Conservation (phyloP, 495 filamentous ascomycete genomes). For the Penicillium ochrochloron region DNA sequence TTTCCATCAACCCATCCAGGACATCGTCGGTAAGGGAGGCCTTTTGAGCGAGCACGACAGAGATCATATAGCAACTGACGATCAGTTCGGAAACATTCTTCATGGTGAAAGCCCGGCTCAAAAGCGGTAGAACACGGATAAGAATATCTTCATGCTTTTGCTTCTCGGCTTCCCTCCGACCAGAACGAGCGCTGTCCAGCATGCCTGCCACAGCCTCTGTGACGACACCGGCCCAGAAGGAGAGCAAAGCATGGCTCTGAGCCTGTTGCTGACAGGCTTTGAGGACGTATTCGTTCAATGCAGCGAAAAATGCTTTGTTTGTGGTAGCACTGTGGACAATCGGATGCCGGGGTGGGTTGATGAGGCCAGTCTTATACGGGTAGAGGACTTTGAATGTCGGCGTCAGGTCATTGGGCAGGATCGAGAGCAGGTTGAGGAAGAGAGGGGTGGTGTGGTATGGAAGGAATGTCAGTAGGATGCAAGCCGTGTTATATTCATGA, state of each 20-base stretch:
- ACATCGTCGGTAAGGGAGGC: conserved; percentile 73
- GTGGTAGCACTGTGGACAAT: conserved; percentile 80
- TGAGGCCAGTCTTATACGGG: conserved; percentile 77
- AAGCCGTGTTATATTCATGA: conserved; percentile 85
- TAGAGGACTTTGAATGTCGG: conserved; percentile 80
- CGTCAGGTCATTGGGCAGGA: conserved; percentile 73
- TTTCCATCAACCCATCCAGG: conserved; percentile 82
- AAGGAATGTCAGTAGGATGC: conserved; percentile 83
- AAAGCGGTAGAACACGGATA: conserved; percentile 70
- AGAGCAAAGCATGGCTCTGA: conserved; percentile 73
- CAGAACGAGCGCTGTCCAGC: conserved; percentile 74
- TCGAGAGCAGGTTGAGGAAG: conserved; percentile 80
- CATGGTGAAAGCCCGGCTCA: conserved; percentile 76
- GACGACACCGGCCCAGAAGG: conserved; percentile 85
- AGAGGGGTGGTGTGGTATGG: conserved; percentile 85
- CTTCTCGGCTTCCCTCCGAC: conserved; percentile 66
- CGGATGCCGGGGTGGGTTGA: conserved; percentile 74
- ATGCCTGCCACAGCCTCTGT: conserved; percentile 81
- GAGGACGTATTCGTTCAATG: conserved; percentile 75
- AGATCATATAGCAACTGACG: conserved; percentile 87
- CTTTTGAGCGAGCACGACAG: conserved; percentile 82
- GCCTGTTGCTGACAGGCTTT: conserved; percentile 67
- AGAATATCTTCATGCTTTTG: conserved; percentile 80
- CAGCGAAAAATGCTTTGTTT: conserved; percentile 68
- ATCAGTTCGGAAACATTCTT: conserved; percentile 74